A percentile compares a stretch with the other conserved stretches of the same genome.
Evolutionary conservation across 1,284 basidiomycete species (phyloP).

Genomic region (Rhizoctonia solani): DNA sequence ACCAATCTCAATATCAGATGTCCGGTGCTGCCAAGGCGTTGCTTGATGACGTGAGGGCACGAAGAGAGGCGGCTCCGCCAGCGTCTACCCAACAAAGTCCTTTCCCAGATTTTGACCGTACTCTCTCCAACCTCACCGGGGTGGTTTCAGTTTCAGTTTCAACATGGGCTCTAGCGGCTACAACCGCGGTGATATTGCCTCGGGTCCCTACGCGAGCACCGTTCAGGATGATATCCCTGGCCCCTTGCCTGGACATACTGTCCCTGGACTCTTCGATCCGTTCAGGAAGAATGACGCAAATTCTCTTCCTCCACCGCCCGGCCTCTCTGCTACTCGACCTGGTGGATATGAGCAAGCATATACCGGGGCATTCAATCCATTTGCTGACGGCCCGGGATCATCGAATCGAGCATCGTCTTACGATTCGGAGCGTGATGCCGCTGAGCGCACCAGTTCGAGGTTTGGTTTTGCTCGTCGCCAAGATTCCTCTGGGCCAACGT

Average conservation of each 20-base stretch:
- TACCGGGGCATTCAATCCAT: conserved; percentile 61
- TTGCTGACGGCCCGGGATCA: conserved; percentile 56
- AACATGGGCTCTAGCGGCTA: conserved; percentile 58
- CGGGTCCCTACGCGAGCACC: conserved; percentile 26
- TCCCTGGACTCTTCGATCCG: conserved; percentile 54
- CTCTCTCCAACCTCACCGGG: conserved; percentile 69
- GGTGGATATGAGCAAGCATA: conserved; percentile 26
- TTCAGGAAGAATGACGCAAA: conserved; percentile 44
- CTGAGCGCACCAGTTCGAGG: conserved; percentile 58
- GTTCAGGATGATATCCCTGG: neutral
- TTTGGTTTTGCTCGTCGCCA: conserved; percentile 82
- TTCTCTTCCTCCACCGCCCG: conserved; percentile 44
- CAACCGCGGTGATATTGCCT: neutral
- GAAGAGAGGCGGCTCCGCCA: conserved; percentile 63
- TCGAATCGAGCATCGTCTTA: conserved; percentile 39
- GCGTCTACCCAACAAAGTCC: conserved; percentile 60
- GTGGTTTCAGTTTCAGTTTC: conserved; percentile 79
- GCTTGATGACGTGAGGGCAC: conserved; percentile 78
- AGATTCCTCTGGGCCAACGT: conserved; percentile 45
- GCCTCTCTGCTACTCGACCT: conserved; percentile 33
- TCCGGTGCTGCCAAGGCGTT: conserved; percentile 82
- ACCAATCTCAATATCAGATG: conserved; percentile 69
- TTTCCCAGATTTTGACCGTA: conserved; percentile 89
- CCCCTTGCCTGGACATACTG: conserved; percentile 47
- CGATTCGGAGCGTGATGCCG: conserved; percentile 46